Base-by-base conservation (phyloP, 305 asterid genomes). In the Striga hermonthica region DNA sequence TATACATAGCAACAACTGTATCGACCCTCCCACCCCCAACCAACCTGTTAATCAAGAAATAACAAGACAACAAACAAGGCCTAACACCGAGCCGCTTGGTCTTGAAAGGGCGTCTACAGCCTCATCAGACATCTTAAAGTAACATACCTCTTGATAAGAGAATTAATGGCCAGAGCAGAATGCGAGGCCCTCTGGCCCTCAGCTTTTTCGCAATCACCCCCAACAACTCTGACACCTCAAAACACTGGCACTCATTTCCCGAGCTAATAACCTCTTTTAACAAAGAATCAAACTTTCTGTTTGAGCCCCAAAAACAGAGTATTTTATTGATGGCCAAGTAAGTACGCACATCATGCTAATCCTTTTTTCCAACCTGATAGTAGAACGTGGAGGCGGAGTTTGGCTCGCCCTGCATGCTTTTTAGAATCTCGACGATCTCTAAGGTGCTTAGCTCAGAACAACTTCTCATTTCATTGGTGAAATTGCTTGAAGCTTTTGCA, bases 71-170 rank as follows among this genome's bases (percentile, higher is more conserved):
- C 73, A 91, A 71, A 71, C 80, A 72, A 0, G 77, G 67, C 53
- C 78, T 84, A 61, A 86, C 74, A 38, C 85, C 84, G 5, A 61
- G 75, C 66, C 82, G 75, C 47, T 65, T 76, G 6, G 77, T 83
- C 43, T 55, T 69, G 44, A 82, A 82, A 89, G 56, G 43, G 73
- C 65, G 59, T 79, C 75, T 34, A 85, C 69, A 9, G 98, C 95
- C 75, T 91, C 87, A 66, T 89, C 86, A 64, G 86, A 89, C 96
- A 82, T 85, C 78, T 84, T 34, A 79, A 65, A 66, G 81, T 66
- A 65, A 67, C 90, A 65, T 82, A 89, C 65, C 80, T 71, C 82
- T 89, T 89, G 60, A 89, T 68, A 69, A 85, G 66, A 9, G 76
- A 82, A 79, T 79, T 86, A 54, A 89, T 77, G 65, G 88, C 91